Base-by-base conservation (phyloP, 176 grass and related monocot species). In the Neostapfia colusana region DNA sequence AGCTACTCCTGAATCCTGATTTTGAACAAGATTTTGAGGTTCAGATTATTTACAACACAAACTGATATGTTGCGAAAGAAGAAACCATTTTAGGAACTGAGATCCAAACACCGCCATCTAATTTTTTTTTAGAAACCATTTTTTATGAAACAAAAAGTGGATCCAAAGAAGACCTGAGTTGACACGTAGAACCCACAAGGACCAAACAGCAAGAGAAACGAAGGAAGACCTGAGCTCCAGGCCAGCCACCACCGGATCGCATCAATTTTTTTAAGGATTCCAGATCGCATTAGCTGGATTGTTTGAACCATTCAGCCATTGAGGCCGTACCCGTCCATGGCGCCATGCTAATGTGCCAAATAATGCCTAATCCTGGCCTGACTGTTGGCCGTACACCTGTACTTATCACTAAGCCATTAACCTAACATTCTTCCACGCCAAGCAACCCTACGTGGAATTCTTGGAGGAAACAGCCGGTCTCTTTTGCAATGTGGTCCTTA, bases 401-500 rank as follows among this genome's bases (percentile, higher is more conserved):
- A 79, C 81, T 80, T 79, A 69, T 28, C 45, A 73, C 56, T 67
- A 79, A 73, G 55, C 49, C 70, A 83, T 63, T 69, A 68, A 70
- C 77, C 67, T 45, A 85, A 81, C 78, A 79, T 83, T 84, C 86
- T 84, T 88, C 64, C 1, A 74, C 74, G 10, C 45, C 26, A 88
- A 80, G 86, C 81, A 88, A 84, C 79, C 80, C 65, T 46, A 69
- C 3, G 12, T 70, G 75, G 80, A 74, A 55, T 54, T 79, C 67
- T 34, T 31, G 20, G 41, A 12, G 21, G 7, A 15, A 13, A 4
- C 4, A 64, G 35, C 18, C 0, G 17, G 0, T 16, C 3, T 21
- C 25, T 43, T 43, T 69, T 69, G 9, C 37, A 28, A 20, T 14
- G 8, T 31, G 31, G 3, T 31, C 31, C 31, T 31, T 31, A 31